Evolutionary conservation across 2,329 filamentous ascomycete genomes (phyloP).

Genomic region (Claviceps lovelessii): DNA sequence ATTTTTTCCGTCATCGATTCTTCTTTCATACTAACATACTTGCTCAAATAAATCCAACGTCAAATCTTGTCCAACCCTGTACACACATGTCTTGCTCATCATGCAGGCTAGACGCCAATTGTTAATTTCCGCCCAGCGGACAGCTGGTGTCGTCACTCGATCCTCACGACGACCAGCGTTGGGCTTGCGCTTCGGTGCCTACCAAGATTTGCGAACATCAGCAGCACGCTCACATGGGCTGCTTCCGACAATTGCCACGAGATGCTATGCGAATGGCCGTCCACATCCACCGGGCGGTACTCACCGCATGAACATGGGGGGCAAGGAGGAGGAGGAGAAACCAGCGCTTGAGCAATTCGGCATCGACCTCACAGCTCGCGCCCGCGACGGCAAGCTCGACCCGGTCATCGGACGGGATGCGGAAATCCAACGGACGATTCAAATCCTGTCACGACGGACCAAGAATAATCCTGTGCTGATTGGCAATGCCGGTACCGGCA

Average conservation of each 20-base stretch:
- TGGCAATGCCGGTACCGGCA: constrained; percentile 78
- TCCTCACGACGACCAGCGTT: constrained; percentile 12
- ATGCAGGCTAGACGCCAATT: constrained; percentile 30
- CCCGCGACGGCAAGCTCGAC: constrained; percentile 80
- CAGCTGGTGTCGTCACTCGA: constrained; percentile 19
- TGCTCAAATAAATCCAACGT: too few relatives aligned
- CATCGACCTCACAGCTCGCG: constrained; percentile 73
- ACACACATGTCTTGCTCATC: constrained; percentile 5
- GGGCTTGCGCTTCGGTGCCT: constrained; percentile 12
- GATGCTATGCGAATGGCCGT: constrained; percentile 53
- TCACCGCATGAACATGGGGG: constrained; percentile 82
- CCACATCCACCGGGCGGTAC: constrained; percentile 85
- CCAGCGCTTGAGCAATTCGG: constrained; percentile 83
- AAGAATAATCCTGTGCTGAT: constrained; percentile 97
- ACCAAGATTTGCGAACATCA: constrained; percentile 11
- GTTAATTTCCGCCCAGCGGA: constrained; percentile 23
- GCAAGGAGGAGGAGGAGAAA: constrained; percentile 56
- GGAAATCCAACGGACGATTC: constrained; percentile 88
- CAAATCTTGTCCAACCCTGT: not conserved
- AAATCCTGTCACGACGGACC: constrained; percentile 79
- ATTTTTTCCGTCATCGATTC: too few relatives aligned
- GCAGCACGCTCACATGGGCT: constrained; percentile 11
- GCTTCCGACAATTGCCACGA: constrained; percentile 26
- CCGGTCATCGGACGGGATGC: constrained; percentile 86
- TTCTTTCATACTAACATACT: too few relatives aligned